phyloP scores from a whole-genome alignment of 73 alveolate genomes.

The Stentor roeselii region DNA sequence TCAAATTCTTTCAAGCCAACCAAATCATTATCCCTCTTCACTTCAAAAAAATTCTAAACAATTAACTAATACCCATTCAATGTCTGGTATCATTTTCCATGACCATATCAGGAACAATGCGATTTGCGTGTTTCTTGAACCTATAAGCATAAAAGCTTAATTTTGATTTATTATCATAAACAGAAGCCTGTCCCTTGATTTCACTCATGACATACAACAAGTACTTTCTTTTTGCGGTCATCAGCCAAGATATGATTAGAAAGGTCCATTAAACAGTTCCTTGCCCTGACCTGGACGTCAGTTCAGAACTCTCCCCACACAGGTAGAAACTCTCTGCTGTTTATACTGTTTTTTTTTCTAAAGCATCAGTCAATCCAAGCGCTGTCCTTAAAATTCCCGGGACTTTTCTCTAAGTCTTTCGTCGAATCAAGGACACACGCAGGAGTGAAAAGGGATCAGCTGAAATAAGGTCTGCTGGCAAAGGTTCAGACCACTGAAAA shows the following conservation, averaged over 20 bases:
- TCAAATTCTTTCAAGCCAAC: too few relatives aligned
- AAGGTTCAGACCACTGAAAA: slow-evolving; percentile 44
- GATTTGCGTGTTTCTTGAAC: neutral
- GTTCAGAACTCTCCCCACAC: slow-evolving; percentile 62
- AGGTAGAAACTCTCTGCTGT: slow-evolving; percentile 46
- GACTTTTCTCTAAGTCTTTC: slow-evolving; percentile 57
- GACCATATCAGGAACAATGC: neutral
- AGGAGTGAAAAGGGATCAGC: neutral
- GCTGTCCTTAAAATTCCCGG: slow-evolving; percentile 56
- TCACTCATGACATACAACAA: slow-evolving; percentile 33
- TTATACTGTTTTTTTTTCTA: slow-evolving; percentile 35
- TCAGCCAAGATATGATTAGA: slow-evolving; percentile 19
- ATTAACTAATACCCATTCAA: too few relatives aligned
- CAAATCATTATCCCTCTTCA: too few relatives aligned
- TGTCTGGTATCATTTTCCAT: neutral
- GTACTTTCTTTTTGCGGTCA: slow-evolving; percentile 48
- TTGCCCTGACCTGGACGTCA: slow-evolving; percentile 47
- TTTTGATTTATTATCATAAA: slow-evolving; percentile 12
- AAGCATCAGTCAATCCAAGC: slow-evolving; percentile 27
- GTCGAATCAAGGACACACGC: neutral
- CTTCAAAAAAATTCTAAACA: too few relatives aligned
- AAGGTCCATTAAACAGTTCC: neutral
- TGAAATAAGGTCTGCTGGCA: slow-evolving; percentile 39
- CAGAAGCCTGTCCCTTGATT: slow-evolving; percentile 31
- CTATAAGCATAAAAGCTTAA: slow-evolving; percentile 14